Evolutionary conservation across 2,329 filamentous ascomycete species (phyloP).

Genomic region (Cryoendolithus antarcticus): DNA sequence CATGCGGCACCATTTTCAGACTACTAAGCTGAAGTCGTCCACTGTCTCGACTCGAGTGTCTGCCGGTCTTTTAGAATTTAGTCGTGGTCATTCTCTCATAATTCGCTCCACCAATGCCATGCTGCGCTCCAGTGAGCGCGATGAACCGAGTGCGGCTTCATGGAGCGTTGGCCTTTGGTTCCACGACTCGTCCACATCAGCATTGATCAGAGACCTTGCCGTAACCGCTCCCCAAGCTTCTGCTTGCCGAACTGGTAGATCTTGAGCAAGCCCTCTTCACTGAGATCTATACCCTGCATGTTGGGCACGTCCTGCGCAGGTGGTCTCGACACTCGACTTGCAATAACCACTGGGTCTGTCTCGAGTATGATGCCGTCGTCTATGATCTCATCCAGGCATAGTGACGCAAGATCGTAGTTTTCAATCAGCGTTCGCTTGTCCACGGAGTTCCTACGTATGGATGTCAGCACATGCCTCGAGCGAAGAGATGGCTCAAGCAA

Average conservation of each 20-base stretch:
- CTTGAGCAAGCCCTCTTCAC: slow-evolving; percentile 90
- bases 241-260: slow-evolving; percentile 86
- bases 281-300: slow-evolving; percentile 87
- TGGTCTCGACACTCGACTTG: slow-evolving; percentile 82
- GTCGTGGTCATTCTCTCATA: no score
- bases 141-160: no score
- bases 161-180: no score
- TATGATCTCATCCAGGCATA: slow-evolving; percentile 89
- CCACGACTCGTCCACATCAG: no score
- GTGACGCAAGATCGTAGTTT: slow-evolving; percentile 92
- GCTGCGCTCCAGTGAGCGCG: no score
- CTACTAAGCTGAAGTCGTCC: no score
- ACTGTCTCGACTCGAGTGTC: no score
- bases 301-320: slow-evolving; percentile 78
- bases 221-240: slow-evolving; percentile 79
- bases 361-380: slow-evolving; percentile 95
- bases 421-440: slow-evolving; percentile 97
- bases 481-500: slow-evolving; percentile 1
- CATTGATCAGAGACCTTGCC: slow-evolving; percentile 56
- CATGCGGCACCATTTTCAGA: no score
- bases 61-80: no score
- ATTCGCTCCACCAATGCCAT: no score
- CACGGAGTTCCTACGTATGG: slow-evolving; percentile 61
- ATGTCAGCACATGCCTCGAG: slow-evolving; percentile 7
- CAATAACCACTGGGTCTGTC: slow-evolving; percentile 88